Percentiles rank a stretch among this genome's conserved stretches.
Conservation (phyloP, 192 early-diverging fungal species). For the Anaeromyces robustus region DNA sequence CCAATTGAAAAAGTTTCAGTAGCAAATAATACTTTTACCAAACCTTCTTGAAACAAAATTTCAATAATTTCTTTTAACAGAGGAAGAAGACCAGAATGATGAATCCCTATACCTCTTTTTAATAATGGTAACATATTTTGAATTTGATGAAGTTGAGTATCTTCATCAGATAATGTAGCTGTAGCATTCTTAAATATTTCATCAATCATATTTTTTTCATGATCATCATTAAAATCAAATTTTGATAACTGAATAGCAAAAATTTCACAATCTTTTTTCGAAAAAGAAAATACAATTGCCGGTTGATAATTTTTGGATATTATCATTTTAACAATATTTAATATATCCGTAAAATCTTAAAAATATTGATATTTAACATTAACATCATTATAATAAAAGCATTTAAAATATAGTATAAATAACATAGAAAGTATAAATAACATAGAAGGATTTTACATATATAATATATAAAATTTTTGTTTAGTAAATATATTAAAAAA, state of each 20-base stretch:
- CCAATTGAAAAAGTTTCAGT: constrained; percentile 99
- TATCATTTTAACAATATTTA: constrained; percentile 91
- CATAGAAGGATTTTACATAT: no score
- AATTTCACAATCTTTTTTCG: constrained; percentile 80
- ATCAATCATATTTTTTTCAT: constrained; percentile 66
- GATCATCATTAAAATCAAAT: constrained; percentile 79
- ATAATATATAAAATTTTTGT: no score
- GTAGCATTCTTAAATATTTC: constrained; percentile 80
- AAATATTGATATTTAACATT: no score
- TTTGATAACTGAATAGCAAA: constrained; percentile 82
- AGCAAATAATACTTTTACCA: constrained; percentile 91
- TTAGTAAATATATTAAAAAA: no score
- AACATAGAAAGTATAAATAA: no score
- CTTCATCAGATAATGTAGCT: constrained; percentile 66
- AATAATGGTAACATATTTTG: constrained; percentile 80
- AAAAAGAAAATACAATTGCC: constrained; percentile 92
- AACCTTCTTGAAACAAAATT: constrained; percentile 88
- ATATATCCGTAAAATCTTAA: constrained; percentile 54
- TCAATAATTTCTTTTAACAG: constrained; percentile 95
- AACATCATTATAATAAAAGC: no score
- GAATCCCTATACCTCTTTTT: constrained; percentile 85
- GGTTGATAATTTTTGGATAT: constrained; percentile 90
- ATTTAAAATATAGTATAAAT: no score
- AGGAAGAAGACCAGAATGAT: constrained; percentile 89
- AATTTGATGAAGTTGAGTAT: constrained; percentile 78